Evolutionary conservation across 805 yeast species (phyloP).

Genomic region (Naumovozyma castellii): DNA sequence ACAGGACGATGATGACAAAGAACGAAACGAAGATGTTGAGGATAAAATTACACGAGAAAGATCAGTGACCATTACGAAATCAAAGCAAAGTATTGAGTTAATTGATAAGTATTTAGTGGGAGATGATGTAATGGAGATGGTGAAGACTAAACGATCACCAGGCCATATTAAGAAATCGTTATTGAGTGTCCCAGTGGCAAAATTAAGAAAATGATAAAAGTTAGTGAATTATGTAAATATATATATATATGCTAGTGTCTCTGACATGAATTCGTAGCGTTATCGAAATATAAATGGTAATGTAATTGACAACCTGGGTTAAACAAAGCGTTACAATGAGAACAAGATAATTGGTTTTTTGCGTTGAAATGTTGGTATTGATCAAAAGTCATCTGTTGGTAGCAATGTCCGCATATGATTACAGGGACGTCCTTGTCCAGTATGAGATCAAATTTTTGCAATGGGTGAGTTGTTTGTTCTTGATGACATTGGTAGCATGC

Average conservation of each 20-base stretch:
- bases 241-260: constrained; percentile 1
- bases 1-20: background rate
- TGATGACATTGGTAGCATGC: constrained; percentile 27
- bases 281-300: constrained; percentile 23
- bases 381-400: constrained; percentile 19
- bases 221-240: constrained; percentile 4
- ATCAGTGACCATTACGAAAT: too few species aligned
- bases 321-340: constrained; percentile 17
- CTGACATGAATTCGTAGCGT: background rate
- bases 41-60: too few species aligned
- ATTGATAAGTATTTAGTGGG: too few species aligned
- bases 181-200: constrained; percentile 16
- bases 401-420: constrained; percentile 27
- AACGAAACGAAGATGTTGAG: constrained; percentile 4
- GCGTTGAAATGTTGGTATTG: constrained; percentile 9
- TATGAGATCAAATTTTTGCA: constrained; percentile 10
- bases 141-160: too few species aligned
- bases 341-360: constrained; percentile 10
- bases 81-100: too few species aligned
- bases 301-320: constrained; percentile 29
- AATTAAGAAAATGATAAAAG: constrained; percentile 6
- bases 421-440: constrained; percentile 7
- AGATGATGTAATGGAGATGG: too few species aligned
- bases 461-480: constrained; percentile 11
- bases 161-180: constrained; percentile 8